Conservation (phyloP, 805 yeast species). For the Myxozyma neotropica region DNA sequence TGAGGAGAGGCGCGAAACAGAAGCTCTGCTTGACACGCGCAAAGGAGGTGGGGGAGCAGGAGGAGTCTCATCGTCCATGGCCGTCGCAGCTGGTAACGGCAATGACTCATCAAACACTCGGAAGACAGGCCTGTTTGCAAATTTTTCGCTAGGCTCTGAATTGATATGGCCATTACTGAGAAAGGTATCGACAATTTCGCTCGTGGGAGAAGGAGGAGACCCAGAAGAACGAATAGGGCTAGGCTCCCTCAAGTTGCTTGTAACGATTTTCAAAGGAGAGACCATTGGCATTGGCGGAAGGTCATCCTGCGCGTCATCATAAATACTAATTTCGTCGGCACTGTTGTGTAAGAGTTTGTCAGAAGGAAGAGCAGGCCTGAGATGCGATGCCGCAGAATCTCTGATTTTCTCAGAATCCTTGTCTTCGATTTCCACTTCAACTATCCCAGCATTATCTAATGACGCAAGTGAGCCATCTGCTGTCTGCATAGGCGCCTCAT, state of each 20-base stretch:
- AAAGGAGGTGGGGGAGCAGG: conserved; percentile 5
- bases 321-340: neutral
- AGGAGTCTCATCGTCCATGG: neutral
- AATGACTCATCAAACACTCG: too few species aligned
- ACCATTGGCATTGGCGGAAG: conserved; percentile 3
- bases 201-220: conserved; percentile 6
- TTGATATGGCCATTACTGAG: too few species aligned
- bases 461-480: neutral
- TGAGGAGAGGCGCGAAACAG: neutral
- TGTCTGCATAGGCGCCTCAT: neutral
- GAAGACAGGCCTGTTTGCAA: too few species aligned
- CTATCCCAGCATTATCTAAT: neutral
- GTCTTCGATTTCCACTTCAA: neutral
- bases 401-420: neutral
- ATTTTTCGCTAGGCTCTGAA: too few species aligned
- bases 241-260: neutral
- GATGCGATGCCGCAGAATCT: neutral
- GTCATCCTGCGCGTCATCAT: conserved; percentile 8
- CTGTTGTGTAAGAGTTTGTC: neutral
- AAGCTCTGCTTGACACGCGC: neutral
- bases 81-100: neutral
- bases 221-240: neutral
- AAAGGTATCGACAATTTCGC: conserved; percentile 3
- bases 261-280: conserved; percentile 11
- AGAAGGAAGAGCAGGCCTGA: neutral